phyloP scores from a whole-genome alignment of 1,284 basidiomycete genomes.

The Phlebopus sp. region DNA sequence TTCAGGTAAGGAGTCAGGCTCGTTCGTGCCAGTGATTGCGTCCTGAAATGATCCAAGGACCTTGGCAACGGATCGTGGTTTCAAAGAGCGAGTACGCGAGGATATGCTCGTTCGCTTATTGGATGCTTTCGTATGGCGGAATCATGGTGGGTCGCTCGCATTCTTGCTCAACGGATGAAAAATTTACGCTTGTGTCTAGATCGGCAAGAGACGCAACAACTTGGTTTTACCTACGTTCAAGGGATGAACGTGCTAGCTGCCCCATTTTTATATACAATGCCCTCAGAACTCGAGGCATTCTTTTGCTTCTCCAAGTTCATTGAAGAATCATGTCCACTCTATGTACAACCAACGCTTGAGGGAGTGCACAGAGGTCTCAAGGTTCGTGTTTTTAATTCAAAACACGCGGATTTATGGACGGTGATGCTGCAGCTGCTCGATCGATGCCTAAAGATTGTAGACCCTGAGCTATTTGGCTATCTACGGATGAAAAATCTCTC shows the following conservation, averaged over 20 bases:
- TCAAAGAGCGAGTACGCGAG: conserved; percentile 92
- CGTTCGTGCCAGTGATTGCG: neutral
- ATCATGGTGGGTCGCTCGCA: conserved; percentile 55
- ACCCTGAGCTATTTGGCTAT: conserved; percentile 80
- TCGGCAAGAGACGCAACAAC: conserved; percentile 65
- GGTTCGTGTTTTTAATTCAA: conserved; percentile 44
- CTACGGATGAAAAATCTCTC: conserved; percentile 90
- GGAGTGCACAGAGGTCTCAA: conserved; percentile 93
- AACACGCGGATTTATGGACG: neutral
- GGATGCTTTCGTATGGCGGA: conserved; percentile 97
- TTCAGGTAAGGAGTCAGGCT: conserved; percentile 53
- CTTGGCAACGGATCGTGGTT: conserved; percentile 90
- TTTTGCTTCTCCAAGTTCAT: conserved; percentile 95
- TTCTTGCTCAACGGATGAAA: neutral
- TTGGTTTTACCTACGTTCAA: conserved; percentile 92
- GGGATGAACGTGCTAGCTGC: conserved; percentile 99
- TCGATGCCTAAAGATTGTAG: conserved; percentile 86
- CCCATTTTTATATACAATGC: conserved; percentile 95
- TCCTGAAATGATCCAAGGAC: conserved; percentile 56
- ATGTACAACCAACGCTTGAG: conserved; percentile 92
- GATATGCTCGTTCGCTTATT: conserved; percentile 94
- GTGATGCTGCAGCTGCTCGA: conserved; percentile 71
- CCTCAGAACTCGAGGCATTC: conserved; percentile 94
- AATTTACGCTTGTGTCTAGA: conserved; percentile 39
- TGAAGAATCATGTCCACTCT: conserved; percentile 88